A percentile compares a stretch with the other conserved stretches of the same genome.
These are phyloP conservation scores for Nigrospora sphaerica DNA, from an alignment of 2,329 filamentous ascomycete species.

Conservation along the genomic window DNA sequence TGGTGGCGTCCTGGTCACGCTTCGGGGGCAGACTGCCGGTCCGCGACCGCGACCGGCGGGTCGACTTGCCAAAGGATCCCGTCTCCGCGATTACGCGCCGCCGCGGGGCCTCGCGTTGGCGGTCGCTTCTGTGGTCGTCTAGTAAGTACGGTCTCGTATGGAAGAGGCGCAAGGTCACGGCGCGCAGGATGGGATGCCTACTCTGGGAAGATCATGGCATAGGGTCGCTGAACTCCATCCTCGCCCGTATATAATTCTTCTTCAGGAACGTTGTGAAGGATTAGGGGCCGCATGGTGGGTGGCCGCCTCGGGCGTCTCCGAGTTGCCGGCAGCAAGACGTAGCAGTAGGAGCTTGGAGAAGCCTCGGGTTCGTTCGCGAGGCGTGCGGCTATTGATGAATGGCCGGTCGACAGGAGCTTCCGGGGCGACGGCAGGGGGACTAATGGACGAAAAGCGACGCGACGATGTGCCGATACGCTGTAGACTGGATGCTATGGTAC, in stretches of 20 bases:
- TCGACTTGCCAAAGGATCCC: constrained; percentile 62
- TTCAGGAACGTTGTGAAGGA: constrained; percentile 62
- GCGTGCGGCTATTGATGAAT: too few species aligned
- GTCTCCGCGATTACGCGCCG: constrained; percentile 51
- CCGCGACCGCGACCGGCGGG: constrained; percentile 53
- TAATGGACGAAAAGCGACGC: too few species aligned
- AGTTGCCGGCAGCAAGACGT: too few species aligned
- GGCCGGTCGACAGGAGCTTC: too few species aligned
- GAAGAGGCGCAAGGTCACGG: not conserved
- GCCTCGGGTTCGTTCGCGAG: too few species aligned
- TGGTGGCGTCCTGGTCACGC: constrained; percentile 51
- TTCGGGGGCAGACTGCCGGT: constrained; percentile 48
- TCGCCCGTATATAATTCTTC: constrained; percentile 61
- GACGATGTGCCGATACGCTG: too few species aligned
- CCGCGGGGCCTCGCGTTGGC: constrained; percentile 37
- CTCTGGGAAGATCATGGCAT: constrained; percentile 60
- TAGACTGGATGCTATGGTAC: too few species aligned
- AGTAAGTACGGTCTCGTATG: not conserved
- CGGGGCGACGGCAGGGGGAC: too few species aligned
- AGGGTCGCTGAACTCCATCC: constrained; percentile 58
- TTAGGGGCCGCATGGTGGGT: constrained; percentile 52
- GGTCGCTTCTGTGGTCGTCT: constrained; percentile 39
- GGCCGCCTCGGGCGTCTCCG: too few species aligned
- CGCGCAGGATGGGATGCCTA: constrained; percentile 25
- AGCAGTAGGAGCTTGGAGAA: too few species aligned